Percentiles rank a stretch among this genome's conserved stretches.
Conservation (phyloP, 148 eudicot species). For the Rhododendron kiyosumense region DNA sequence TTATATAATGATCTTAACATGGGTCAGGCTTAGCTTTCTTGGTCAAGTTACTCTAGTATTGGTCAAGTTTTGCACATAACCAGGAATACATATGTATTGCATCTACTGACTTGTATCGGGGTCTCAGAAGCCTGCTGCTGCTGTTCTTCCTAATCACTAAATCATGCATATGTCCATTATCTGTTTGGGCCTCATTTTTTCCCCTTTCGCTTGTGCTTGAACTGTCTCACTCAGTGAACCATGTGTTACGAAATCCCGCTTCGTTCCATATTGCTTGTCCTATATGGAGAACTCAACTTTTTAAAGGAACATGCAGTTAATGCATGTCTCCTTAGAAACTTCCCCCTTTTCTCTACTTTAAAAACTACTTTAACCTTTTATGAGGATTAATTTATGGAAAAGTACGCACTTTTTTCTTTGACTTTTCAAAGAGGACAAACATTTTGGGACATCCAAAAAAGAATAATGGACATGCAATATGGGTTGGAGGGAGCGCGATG, state of each 20-base stretch:
- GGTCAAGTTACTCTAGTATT: background rate
- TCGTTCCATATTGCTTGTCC: background rate
- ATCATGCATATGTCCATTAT: background rate
- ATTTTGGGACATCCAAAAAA: background rate
- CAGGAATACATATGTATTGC: background rate
- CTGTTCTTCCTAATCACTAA: background rate
- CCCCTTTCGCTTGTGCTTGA: background rate
- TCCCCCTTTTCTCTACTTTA: background rate
- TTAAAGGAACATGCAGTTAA: background rate
- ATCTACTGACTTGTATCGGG: background rate
- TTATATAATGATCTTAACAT: background rate
- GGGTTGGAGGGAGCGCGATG: background rate
- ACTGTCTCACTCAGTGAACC: background rate
- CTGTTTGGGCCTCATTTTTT: background rate
- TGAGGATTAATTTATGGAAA: background rate
- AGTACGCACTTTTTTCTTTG: background rate
- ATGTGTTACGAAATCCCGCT: background rate
- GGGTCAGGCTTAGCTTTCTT: background rate
- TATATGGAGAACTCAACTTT: background rate
- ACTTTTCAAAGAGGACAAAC: background rate
- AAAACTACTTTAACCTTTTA: background rate
- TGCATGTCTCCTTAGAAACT: background rate
- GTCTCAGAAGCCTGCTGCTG: conserved; percentile 6
- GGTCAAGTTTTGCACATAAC: background rate
- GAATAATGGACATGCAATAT: background rate